Evolutionary conservation across 108 stramenopile species (phyloP).

Genomic region (Schizochytrium sp.): DNA sequence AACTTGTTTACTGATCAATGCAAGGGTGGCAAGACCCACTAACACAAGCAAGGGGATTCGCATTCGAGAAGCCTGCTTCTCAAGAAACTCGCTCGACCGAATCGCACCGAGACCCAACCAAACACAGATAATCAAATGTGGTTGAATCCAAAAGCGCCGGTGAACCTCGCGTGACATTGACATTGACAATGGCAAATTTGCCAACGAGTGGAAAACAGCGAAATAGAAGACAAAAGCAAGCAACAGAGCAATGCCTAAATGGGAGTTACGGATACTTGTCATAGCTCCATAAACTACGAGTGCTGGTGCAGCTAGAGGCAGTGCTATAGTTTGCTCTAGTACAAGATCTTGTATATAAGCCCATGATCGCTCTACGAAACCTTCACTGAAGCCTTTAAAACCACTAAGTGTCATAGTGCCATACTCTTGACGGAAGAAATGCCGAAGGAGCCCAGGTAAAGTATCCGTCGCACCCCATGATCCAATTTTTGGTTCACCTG

Average conservation of each 20-base stretch:
- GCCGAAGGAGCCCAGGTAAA: conserved; percentile 76
- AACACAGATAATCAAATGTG: conserved; percentile 70
- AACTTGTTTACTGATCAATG: not conserved
- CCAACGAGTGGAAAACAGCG: conserved; percentile 79
- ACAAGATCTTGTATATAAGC: not conserved
- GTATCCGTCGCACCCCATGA: conserved; percentile 82
- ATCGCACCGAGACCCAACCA: conserved; percentile 8
- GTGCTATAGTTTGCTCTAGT: not conserved
- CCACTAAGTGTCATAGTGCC: conserved; percentile 81
- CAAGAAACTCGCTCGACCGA: not conserved
- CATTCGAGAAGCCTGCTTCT: not conserved
- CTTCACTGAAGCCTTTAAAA: conserved; percentile 66
- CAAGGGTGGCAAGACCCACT: not conserved
- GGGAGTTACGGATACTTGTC: not conserved
- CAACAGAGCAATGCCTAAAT: not conserved
- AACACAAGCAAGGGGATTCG: not conserved
- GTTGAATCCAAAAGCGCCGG: conserved; percentile 88
- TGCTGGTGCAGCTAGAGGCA: not conserved
- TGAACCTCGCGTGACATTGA: conserved; percentile 83
- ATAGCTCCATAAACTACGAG: not conserved
- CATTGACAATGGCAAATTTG: conserved; percentile 80
- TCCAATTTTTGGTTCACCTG: conserved; percentile 73
- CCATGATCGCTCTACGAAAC: conserved; percentile 69
- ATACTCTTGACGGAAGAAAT: conserved; percentile 81
- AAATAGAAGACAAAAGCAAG: conserved; percentile 75